Conservation (phyloP, 108 stramenopile genomes). For the Discostella stelligeroides region DNA sequence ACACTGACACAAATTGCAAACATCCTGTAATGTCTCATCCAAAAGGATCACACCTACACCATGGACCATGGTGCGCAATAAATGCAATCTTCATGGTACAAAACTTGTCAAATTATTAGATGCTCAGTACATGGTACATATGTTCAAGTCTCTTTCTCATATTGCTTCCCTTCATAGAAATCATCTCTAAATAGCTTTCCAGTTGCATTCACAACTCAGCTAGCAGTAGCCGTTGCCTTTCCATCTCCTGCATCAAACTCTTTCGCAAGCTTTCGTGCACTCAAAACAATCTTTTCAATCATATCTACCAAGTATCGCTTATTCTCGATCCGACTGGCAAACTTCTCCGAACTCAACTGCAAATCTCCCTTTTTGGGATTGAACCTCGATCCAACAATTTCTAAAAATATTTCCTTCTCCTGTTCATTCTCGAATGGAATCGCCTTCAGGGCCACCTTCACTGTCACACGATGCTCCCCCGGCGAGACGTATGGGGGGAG, state of each 20-base stretch:
- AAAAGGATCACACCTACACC: too few relatives aligned
- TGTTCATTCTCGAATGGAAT: slow-evolving; percentile 61
- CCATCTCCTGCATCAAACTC: slow-evolving; percentile 46
- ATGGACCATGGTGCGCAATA: too few relatives aligned
- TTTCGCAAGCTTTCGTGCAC: slow-evolving; percentile 56
- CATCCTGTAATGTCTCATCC: too few relatives aligned
- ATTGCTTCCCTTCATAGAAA: too few relatives aligned
- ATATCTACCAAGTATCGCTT: slow-evolving; percentile 83
- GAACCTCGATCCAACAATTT: slow-evolving; percentile 77
- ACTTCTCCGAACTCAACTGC: slow-evolving; percentile 71
- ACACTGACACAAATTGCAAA: too few relatives aligned
- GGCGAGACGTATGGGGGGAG: slow-evolving; percentile 74
- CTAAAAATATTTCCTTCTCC: slow-evolving; percentile 63
- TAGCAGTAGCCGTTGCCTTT: slow-evolving; percentile 1
- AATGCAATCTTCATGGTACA: too few relatives aligned
- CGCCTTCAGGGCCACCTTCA: slow-evolving; percentile 58
- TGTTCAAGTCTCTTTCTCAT: too few relatives aligned
- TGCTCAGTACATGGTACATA: too few relatives aligned
- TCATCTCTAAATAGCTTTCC: too few relatives aligned
- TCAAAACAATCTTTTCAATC: slow-evolving; percentile 77
- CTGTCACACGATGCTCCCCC: slow-evolving; percentile 72
- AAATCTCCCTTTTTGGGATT: slow-evolving; percentile 62
- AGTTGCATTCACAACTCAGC: too few relatives aligned
- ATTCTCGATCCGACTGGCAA: slow-evolving; percentile 89
- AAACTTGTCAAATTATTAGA: too few relatives aligned